Conservation (phyloP, 441 rosid species). For the Raphanus hybrid region DNA sequence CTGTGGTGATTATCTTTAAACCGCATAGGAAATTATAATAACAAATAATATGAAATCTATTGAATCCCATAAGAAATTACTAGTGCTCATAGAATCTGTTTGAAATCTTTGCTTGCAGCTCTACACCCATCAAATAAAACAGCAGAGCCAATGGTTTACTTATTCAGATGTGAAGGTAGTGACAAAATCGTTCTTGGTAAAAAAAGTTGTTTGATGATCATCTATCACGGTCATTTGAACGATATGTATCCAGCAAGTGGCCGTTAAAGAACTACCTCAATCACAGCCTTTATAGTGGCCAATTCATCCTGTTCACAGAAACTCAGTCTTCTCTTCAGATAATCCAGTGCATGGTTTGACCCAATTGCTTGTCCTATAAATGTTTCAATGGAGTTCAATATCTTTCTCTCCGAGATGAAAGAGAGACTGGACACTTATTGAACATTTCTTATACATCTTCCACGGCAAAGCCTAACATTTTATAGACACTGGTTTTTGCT, state of each 20-base stretch:
- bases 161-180: neutral
- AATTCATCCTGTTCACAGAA: neutral
- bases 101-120: neutral
- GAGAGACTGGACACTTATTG: neutral
- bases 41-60: too few species aligned
- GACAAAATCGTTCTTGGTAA: neutral
- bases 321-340: neutral
- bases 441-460: conserved; percentile 34
- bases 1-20: too few species aligned
- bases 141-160: neutral
- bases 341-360: neutral
- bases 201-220: neutral
- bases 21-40: too few species aligned
- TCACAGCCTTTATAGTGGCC: neutral
- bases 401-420: neutral
- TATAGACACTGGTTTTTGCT: neutral
- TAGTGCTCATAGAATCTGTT: neutral
- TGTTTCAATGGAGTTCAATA: neutral
- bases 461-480: conserved; percentile 33
- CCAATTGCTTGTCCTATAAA: neutral
- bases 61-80: neutral
- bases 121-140: neutral
- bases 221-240: neutral
- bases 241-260: neutral
- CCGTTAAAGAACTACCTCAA: neutral